A percentile compares a stretch with the other conserved stretches of the same genome.
These are phyloP conservation scores for Saposhnikovia divaricata DNA, from an alignment of 129 eudicot species.

Conservation along the genomic window DNA sequence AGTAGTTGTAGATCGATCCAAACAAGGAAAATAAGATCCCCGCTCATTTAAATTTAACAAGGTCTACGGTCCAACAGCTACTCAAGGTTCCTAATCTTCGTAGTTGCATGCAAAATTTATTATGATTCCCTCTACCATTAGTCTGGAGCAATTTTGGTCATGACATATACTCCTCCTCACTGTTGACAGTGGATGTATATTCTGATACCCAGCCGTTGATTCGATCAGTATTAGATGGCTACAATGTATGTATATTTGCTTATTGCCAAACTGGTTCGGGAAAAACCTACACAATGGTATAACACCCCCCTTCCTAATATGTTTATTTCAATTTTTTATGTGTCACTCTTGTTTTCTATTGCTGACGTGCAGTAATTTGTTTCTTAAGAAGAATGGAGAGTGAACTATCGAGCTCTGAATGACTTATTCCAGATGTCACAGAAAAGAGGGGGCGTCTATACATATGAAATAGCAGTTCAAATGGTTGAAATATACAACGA, in stretches of 20 bases:
- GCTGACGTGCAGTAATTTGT: conserved; percentile 12
- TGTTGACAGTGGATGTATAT: conserved; percentile 57
- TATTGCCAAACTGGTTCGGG: conserved; percentile 96
- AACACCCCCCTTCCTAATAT: neutral
- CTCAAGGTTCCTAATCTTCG: conserved; percentile 58
- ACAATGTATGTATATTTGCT: conserved; percentile 86
- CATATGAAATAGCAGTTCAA: conserved; percentile 69
- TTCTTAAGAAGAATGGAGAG: conserved; percentile 72
- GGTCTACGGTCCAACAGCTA: conserved; percentile 78
- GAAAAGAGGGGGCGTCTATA: conserved; percentile 41
- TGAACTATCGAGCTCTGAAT: conserved; percentile 74
- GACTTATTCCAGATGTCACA: conserved; percentile 71
- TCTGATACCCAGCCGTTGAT: conserved; percentile 64
- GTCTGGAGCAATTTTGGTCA: neutral
- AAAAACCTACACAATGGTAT: conserved; percentile 91
- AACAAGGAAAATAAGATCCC: conserved; percentile 72
- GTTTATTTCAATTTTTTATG: neutral
- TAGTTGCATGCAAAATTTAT: neutral
- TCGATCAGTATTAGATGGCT: conserved; percentile 76
- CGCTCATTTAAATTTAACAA: conserved; percentile 77
- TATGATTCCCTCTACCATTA: neutral
- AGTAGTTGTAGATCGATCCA: conserved; percentile 60
- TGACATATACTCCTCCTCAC: neutral
- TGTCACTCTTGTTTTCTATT: neutral
- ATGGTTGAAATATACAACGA: conserved; percentile 90